A percentile compares a stretch with the other conserved stretches of the same genome.
Conservation (phyloP, 2,329 filamentous ascomycete genomes). For the Sclerotiophoma versabilis region DNA sequence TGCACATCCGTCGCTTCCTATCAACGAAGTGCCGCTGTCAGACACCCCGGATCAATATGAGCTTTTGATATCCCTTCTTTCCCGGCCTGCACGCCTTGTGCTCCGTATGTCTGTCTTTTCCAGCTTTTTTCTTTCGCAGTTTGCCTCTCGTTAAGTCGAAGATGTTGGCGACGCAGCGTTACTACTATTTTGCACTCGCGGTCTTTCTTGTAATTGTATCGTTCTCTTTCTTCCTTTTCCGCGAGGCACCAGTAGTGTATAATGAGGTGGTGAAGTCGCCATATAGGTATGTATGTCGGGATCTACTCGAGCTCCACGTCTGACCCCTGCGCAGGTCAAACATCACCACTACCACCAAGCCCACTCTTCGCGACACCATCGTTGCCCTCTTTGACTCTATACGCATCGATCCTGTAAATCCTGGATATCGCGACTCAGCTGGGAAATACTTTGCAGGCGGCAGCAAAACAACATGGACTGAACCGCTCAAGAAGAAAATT, state of each 20-base stretch:
- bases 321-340: background rate
- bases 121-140: background rate
- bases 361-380: constrained; percentile 23
- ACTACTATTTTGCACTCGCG: constrained; percentile 19
- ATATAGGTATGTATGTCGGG: constrained; percentile 13
- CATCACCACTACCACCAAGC: constrained; percentile 10
- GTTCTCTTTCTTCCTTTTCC: constrained; percentile 21
- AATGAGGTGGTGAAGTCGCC: constrained; percentile 10
- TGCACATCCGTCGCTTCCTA: background rate
- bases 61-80: background rate
- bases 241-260: constrained; percentile 7
- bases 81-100: background rate
- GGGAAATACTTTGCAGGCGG: constrained; percentile 20
- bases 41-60: background rate
- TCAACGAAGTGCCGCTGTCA: background rate
- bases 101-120: background rate
- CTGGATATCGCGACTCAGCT: constrained; percentile 20
- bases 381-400: constrained; percentile 24
- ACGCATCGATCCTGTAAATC: constrained; percentile 19
- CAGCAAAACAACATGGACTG: constrained; percentile 26
- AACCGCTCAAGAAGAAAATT: constrained; percentile 30
- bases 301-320: background rate
- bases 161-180: constrained; percentile 26
- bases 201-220: constrained; percentile 20
- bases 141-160: constrained; percentile 1